These are phyloP conservation scores for Trichophaea hybrida DNA, from an alignment of 2,329 filamentous ascomycete genomes.

Conservation along the genomic window DNA sequence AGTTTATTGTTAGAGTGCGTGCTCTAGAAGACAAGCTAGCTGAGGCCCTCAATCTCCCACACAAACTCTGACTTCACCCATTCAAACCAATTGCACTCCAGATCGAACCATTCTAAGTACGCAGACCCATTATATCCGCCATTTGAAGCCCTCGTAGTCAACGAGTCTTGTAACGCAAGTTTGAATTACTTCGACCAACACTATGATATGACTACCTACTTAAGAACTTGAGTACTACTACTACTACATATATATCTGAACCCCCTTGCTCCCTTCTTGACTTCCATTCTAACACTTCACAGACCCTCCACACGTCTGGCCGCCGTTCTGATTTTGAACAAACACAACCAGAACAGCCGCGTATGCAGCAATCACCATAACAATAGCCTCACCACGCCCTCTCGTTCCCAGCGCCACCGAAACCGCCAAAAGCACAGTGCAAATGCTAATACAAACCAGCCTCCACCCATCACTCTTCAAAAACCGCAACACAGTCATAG, in stretches of 20 bases:
- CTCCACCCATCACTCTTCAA: constrained; percentile 14
- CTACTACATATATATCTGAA: not conserved
- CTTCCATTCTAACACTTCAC: not conserved
- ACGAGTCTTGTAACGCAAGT: no score
- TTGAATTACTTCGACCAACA: no score
- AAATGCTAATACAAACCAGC: constrained; percentile 15
- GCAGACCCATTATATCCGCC: no score
- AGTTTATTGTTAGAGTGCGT: no score
- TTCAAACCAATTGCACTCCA: no score
- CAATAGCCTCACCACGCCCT: constrained; percentile 23
- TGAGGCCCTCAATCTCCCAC: no score
- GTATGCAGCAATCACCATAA: constrained; percentile 27
- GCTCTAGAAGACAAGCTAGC: no score
- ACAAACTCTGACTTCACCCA: no score
- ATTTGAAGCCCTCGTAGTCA: no score
- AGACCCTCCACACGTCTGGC: not conserved
- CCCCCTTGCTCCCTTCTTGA: not conserved
- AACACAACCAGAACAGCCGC: constrained; percentile 28
- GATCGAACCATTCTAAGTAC: no score
- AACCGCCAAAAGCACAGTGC: constrained; percentile 19
- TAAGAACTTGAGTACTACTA: no score
- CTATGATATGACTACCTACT: not conserved
- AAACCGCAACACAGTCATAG: constrained; percentile 24
- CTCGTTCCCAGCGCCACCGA: constrained; percentile 20
- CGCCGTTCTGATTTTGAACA: constrained; percentile 14